These are phyloP conservation scores for Hemileia vastatrix DNA, from an alignment of 1,284 basidiomycete species.

Conservation along the genomic window DNA sequence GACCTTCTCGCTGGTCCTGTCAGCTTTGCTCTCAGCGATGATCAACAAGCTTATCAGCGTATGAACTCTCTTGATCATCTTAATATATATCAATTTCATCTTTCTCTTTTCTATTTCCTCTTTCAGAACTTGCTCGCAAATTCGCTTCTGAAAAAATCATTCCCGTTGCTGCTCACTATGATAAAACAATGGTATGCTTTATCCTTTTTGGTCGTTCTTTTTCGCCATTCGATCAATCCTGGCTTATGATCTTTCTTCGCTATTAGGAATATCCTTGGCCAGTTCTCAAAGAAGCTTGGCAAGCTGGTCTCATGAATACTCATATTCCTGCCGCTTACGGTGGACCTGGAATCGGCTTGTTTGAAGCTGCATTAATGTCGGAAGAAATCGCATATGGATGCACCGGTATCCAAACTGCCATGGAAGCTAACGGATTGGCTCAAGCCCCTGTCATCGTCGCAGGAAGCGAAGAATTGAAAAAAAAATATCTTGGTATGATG, in stretches of 20 bases:
- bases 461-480: slow-evolving; percentile 49
- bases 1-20: slow-evolving; percentile 11
- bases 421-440: slow-evolving; percentile 50
- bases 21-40: slow-evolving; percentile 15
- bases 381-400: slow-evolving; percentile 51
- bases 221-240: neutral
- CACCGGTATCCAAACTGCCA: slow-evolving; percentile 51
- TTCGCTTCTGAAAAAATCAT: slow-evolving; percentile 50
- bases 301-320: slow-evolving; percentile 48
- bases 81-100: neutral
- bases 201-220: neutral
- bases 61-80: neutral
- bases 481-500: slow-evolving; percentile 53
- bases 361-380: slow-evolving; percentile 48
- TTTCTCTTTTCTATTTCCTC: neutral
- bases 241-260: neutral
- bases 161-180: slow-evolving; percentile 49
- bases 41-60: slow-evolving; percentile 24
- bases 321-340: slow-evolving; percentile 51
- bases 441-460: slow-evolving; percentile 51
- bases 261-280: slow-evolving; percentile 51
- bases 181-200: slow-evolving; percentile 46
- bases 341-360: slow-evolving; percentile 49
- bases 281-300: slow-evolving; percentile 51
- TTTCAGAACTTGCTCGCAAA: slow-evolving; percentile 48